Evolutionary conservation across 495 filamentous ascomycete genomes (phyloP).

Genomic region (Penicillium arizonense): DNA sequence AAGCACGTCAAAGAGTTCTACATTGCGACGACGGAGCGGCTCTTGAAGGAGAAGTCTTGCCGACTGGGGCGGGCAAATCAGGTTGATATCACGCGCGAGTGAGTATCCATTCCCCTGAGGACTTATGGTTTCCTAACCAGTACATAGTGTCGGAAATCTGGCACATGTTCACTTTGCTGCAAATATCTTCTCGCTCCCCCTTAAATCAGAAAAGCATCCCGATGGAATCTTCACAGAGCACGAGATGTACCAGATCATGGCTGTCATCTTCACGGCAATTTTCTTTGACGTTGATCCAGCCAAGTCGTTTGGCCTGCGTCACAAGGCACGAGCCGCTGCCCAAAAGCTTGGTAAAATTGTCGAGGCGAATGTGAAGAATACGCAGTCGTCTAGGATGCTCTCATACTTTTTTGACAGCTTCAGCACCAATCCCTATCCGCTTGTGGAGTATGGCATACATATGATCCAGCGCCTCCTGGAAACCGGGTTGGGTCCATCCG

Average conservation of each 20-base stretch:
- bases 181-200: conserved; percentile 67
- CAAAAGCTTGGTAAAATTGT: conserved; percentile 62
- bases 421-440: conserved; percentile 47
- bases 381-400: conserved; percentile 43
- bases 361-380: conserved; percentile 62
- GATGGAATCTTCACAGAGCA: conserved; percentile 74
- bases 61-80: conserved; percentile 57
- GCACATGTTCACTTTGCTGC: conserved; percentile 71
- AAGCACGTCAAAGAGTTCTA: conserved; percentile 55
- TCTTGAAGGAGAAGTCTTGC: conserved; percentile 66
- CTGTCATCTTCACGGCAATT: conserved; percentile 59
- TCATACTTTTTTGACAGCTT: conserved; percentile 58
- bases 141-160: conserved; percentile 58
- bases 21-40: conserved; percentile 57
- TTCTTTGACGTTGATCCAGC: conserved; percentile 55
- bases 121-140: no score
- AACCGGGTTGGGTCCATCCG: conserved; percentile 57
- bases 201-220: conserved; percentile 67
- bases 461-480: conserved; percentile 70
- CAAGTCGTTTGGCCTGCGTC: conserved; percentile 55
- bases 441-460: conserved; percentile 66
- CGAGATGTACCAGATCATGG: conserved; percentile 72
- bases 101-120: no score
- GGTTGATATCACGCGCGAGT: conserved; percentile 72
- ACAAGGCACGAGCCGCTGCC: conserved; percentile 61